These are phyloP conservation scores for Mucor circinelloides DNA, from an alignment of 371 early-diverging fungal species.

Conservation along the genomic window DNA sequence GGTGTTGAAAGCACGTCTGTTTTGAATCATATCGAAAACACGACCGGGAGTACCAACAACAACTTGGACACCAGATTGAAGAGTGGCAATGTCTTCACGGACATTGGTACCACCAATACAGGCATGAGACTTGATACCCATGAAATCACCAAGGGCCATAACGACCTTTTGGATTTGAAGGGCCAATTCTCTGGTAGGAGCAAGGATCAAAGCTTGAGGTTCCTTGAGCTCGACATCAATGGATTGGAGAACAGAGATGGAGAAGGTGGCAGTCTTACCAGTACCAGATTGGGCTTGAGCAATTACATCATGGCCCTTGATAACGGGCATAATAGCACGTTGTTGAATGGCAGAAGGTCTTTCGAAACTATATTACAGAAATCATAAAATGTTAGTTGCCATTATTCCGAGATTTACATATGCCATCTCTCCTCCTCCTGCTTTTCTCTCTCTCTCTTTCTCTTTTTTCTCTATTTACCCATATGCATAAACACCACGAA, in stretches of 20 bases:
- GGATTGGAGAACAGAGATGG: constrained; percentile 88
- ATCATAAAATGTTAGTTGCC: neutral
- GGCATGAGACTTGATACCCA: constrained; percentile 80
- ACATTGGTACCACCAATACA: constrained; percentile 92
- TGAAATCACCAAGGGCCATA: constrained; percentile 81
- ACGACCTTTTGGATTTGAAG: constrained; percentile 88
- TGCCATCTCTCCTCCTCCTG: neutral
- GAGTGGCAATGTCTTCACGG: constrained; percentile 76
- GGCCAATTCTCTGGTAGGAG: constrained; percentile 94
- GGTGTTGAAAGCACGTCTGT: constrained; percentile 78
- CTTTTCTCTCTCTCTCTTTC: constrained; percentile 1
- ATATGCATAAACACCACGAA: constrained; percentile 90
- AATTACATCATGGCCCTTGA: constrained; percentile 87
- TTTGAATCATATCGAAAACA: constrained; percentile 90
- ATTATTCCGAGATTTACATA: neutral
- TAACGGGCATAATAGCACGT: constrained; percentile 87
- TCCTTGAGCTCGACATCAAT: constrained; percentile 72
- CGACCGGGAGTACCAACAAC: constrained; percentile 96
- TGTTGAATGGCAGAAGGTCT: constrained; percentile 93
- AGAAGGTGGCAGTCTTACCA: constrained; percentile 97
- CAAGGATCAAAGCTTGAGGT: constrained; percentile 89
- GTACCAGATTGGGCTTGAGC: constrained; percentile 98
- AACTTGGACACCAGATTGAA: constrained; percentile 74
- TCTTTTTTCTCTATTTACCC: constrained; percentile 53
- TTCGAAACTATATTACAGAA: constrained; percentile 66